Evolutionary conservation across 1,284 basidiomycete species (phyloP).

Genomic region (Dichomitus squalens): DNA sequence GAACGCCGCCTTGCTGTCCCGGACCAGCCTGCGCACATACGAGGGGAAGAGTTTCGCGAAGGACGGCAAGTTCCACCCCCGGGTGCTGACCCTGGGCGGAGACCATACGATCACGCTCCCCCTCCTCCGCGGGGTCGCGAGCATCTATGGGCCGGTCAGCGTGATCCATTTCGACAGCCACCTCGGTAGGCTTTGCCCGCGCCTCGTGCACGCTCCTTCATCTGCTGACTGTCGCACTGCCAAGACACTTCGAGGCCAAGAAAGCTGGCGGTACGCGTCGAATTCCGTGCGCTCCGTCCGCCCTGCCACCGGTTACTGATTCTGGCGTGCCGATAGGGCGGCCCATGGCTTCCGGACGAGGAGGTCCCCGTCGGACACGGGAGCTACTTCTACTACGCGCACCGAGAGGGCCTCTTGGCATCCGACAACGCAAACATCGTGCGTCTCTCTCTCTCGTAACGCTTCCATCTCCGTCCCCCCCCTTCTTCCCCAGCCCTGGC

Average conservation of each 20-base stretch:
- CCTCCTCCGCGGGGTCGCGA: slow-evolving; percentile 37
- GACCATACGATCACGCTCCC: slow-evolving; percentile 45
- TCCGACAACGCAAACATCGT: slow-evolving; percentile 41
- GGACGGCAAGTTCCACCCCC: slow-evolving; percentile 39
- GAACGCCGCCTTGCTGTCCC: slow-evolving; percentile 31
- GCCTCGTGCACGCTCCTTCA: too few species aligned
- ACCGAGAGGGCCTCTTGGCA: slow-evolving; percentile 40
- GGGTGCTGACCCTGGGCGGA: slow-evolving; percentile 42
- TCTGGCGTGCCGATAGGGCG: slow-evolving; percentile 2
- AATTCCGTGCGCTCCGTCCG: neutral
- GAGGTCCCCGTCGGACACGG: slow-evolving; percentile 41
- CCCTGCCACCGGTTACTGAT: too few species aligned
- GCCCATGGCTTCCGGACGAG: slow-evolving; percentile 38
- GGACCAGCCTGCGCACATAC: slow-evolving; percentile 22
- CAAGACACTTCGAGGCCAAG: slow-evolving; percentile 36
- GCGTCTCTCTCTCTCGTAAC: slow-evolving; percentile 5
- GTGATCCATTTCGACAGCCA: slow-evolving; percentile 46
- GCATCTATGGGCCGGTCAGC: slow-evolving; percentile 40
- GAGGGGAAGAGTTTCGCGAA: slow-evolving; percentile 32
- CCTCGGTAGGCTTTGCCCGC: slow-evolving; percentile 25
- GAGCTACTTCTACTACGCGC: slow-evolving; percentile 43
- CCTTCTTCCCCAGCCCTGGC: too few species aligned
- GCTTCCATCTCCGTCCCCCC: too few species aligned
- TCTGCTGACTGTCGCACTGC: slow-evolving; percentile 7
- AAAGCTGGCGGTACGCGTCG: slow-evolving; percentile 5